Evolutionary conservation across 2,329 filamentous ascomycete genomes (phyloP).

Genomic region (Penicillium crustosum): DNA sequence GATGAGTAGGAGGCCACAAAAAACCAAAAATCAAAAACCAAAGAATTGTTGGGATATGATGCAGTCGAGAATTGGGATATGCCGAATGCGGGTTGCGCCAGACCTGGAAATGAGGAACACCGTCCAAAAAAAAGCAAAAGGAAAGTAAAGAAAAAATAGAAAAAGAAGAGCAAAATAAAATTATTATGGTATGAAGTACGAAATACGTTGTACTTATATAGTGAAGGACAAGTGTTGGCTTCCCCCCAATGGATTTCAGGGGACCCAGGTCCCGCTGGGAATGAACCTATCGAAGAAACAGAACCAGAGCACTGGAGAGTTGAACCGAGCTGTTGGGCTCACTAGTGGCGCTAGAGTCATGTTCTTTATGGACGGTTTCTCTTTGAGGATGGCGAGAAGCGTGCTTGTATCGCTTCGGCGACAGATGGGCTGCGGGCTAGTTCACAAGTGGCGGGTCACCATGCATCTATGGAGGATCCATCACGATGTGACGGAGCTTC

Average conservation of each 20-base stretch:
- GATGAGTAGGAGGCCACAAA: not conserved
- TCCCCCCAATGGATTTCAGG: conserved; percentile 7
- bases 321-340: conserved; percentile 2
- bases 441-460: conserved; percentile 33
- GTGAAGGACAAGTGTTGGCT: not conserved
- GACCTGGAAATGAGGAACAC: conserved; percentile 13
- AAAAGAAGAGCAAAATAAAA: not conserved
- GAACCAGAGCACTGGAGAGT: conserved; percentile 4
- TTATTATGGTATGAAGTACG: conserved; percentile 4
- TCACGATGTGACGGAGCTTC: conserved; percentile 23
- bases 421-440: conserved; percentile 23
- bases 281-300: not conserved
- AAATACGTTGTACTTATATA: conserved; percentile 7
- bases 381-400: conserved; percentile 9
- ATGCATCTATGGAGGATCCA: conserved; percentile 30
- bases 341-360: not conserved
- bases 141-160: conserved; percentile 6
- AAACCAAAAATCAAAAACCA: not conserved
- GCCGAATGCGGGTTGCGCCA: conserved; percentile 25
- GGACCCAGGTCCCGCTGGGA: conserved; percentile 1
- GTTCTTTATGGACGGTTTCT: conserved; percentile 8
- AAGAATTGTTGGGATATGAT: conserved; percentile 17
- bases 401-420: conserved; percentile 20
- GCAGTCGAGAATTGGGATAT: conserved; percentile 20
- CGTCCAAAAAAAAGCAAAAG: conserved; percentile 6